Evolutionary conservation across 164 flowering plant species (phyloP).

Genomic region (Magnolia sinica): DNA sequence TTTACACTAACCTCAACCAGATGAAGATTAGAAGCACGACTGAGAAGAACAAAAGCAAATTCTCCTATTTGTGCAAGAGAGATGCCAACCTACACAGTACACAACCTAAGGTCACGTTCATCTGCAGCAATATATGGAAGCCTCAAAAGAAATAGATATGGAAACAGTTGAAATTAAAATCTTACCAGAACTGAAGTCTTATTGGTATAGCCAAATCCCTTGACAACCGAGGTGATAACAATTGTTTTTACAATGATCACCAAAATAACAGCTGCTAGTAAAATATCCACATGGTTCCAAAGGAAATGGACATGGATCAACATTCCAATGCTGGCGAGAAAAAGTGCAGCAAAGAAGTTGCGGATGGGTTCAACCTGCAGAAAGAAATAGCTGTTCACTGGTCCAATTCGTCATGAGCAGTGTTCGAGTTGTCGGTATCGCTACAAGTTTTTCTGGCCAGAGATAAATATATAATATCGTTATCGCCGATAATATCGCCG

Average conservation of each 20-base stretch:
- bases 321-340: constrained; percentile 98
- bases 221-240: constrained; percentile 65
- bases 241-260: constrained; percentile 79
- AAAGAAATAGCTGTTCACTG: not conserved
- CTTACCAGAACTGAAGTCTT: constrained; percentile 83
- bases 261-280: constrained; percentile 83
- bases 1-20: constrained; percentile 72
- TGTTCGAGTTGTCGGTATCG: too few species aligned
- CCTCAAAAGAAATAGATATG: not conserved
- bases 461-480: too few species aligned
- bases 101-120: constrained; percentile 9
- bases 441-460: too few species aligned
- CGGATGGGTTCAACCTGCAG: constrained; percentile 91
- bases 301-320: constrained; percentile 92
- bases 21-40: constrained; percentile 94
- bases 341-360: constrained; percentile 95
- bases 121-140: constrained; percentile 6
- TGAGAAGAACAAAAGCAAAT: constrained; percentile 94
- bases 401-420: too few species aligned
- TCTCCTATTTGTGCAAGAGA: constrained; percentile 97
- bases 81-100: constrained; percentile 75
- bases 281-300: constrained; percentile 94
- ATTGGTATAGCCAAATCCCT: constrained; percentile 84
- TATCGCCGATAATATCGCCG: too few species aligned
- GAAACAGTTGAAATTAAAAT: constrained; percentile 6